Conservation (phyloP, 1,139 yeast genomes). For the Saccharomycopsis crataegensis region DNA sequence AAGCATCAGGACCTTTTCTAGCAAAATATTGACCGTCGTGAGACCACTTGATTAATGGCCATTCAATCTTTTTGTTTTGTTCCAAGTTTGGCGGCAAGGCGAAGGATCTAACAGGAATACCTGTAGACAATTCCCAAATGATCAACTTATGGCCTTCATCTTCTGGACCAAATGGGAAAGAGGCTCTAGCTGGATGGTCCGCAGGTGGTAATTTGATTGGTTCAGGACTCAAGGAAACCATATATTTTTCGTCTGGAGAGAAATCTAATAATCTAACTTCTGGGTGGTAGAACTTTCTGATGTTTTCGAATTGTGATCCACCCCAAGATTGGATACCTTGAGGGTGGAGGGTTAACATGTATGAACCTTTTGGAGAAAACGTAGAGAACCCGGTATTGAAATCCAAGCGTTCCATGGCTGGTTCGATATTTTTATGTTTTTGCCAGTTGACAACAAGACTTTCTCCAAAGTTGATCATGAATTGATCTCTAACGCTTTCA, state of each 20-base stretch:
- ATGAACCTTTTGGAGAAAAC: slow-evolving; percentile 93
- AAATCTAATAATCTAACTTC: slow-evolving; percentile 87
- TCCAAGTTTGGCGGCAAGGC: slow-evolving; percentile 75
- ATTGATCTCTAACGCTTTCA: slow-evolving; percentile 84
- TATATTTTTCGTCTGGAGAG: slow-evolving; percentile 84
- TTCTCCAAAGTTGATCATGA: slow-evolving; percentile 71
- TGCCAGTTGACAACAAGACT: slow-evolving; percentile 86
- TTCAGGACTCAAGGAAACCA: slow-evolving; percentile 85
- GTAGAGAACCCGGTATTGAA: slow-evolving; percentile 86
- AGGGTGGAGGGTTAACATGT: slow-evolving; percentile 79
- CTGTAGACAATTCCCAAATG: slow-evolving; percentile 85
- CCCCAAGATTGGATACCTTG: slow-evolving; percentile 98
- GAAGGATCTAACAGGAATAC: slow-evolving; percentile 82
- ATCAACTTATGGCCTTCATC: slow-evolving; percentile 92
- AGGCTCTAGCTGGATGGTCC: slow-evolving; percentile 54
- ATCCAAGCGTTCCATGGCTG: slow-evolving; percentile 66
- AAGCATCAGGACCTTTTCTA: slow-evolving; percentile 88
- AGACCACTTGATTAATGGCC: slow-evolving; percentile 99
- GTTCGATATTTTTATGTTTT: slow-evolving; percentile 64
- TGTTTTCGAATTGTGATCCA: slow-evolving; percentile 68
- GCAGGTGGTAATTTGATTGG: slow-evolving; percentile 68
- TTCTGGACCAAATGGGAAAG: slow-evolving; percentile 79
- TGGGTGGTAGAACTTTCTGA: slow-evolving; percentile 79
- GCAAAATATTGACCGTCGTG: slow-evolving; percentile 91
- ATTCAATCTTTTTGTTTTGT: slow-evolving; percentile 58